Base-by-base conservation (phyloP, 176 grass and related monocot genomes). In the Oryza nivara region DNA sequence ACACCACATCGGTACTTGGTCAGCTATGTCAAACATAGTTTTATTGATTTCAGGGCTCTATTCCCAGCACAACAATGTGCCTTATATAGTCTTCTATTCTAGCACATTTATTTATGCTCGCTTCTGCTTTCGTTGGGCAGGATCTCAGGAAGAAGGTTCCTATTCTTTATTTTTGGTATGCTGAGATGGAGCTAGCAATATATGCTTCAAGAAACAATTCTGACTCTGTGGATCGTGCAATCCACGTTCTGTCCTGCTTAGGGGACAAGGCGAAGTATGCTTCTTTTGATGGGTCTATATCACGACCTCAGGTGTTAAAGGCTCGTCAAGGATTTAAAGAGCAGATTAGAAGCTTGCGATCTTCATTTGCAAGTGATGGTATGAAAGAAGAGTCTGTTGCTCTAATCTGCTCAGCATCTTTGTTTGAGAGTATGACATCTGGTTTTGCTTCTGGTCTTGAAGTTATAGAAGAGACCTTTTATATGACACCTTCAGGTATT, bases 291-390 rank as follows among this genome's bases (percentile, higher is more conserved):
- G 51, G 87, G 52, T 80, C 89, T 78, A 72, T 88, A 78, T 89
- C 92, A 36, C 80, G 91, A n/a, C 87, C 86, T 48, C 96, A 95
- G 72, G 87, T 95, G 40, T 86, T 98, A 67, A 87, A 86, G 68
- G 96, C 91, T 73, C 96, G 87, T 65, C 96, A 98, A 88, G 96
- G 96, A 63, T 98, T 98, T 73, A 98, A 92, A 84, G 96, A 98
- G 74, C 83, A 92, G 77, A 95, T 95, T 86, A 98, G 88, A 90
- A 86, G 77, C 68, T 82, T 95, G 75, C 66, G 15, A 76, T 83
- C 77, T 72, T 5, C 76, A 72, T 83, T 90, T 84, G 68, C 83
- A 54, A 23, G 44, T 75, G 89, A 88, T 90, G 56, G 49, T 81
- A 72, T 95, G 66, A 88, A 86, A 72, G 86, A 95, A 90, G 85